These are phyloP conservation scores for Ogataea haglerorum DNA, from an alignment of 805 yeast species.

Conservation along the genomic window DNA sequence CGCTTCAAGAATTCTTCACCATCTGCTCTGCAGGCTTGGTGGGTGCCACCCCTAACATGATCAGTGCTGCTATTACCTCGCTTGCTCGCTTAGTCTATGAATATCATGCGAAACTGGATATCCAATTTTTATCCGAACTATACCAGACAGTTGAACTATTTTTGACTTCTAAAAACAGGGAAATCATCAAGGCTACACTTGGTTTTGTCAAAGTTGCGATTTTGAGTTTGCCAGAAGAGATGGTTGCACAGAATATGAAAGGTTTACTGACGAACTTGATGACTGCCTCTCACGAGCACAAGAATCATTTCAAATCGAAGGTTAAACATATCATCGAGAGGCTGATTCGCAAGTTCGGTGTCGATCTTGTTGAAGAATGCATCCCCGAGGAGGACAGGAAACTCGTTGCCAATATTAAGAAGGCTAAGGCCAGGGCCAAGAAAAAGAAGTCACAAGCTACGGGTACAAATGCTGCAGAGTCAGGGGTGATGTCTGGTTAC, in stretches of 20 bases:
- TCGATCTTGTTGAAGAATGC: conserved; percentile 70
- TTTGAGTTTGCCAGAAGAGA: conserved; percentile 73
- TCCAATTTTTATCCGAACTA: conserved; percentile 64
- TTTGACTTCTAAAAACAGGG: conserved; percentile 85
- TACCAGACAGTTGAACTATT: conserved; percentile 85
- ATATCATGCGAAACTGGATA: conserved; percentile 63
- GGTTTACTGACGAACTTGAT: conserved; percentile 68
- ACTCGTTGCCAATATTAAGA: conserved; percentile 79
- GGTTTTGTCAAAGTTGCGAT: conserved; percentile 93
- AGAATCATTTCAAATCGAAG: conserved; percentile 89
- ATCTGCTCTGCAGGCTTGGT: conserved; percentile 96
- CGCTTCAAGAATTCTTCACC: conserved; percentile 78
- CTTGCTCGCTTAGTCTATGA: conserved; percentile 84
- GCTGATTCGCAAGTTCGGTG: conserved; percentile 85
- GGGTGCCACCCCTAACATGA: conserved; percentile 92
- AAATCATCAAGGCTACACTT: conserved; percentile 89
- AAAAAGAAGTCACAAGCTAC: conserved; percentile 52
- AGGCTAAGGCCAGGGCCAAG: conserved; percentile 79
- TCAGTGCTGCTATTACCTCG: conserved; percentile 93
- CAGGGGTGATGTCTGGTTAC: conserved; percentile 73
- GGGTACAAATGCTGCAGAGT: conserved; percentile 18
- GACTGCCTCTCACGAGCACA: conserved; percentile 94
- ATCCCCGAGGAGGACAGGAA: conserved; percentile 92
- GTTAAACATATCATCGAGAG: conserved; percentile 93
- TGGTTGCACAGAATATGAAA: conserved; percentile 62